Evolutionary conservation across 257 asterid genomes (phyloP).

Genomic region (Solanum rostratum): DNA sequence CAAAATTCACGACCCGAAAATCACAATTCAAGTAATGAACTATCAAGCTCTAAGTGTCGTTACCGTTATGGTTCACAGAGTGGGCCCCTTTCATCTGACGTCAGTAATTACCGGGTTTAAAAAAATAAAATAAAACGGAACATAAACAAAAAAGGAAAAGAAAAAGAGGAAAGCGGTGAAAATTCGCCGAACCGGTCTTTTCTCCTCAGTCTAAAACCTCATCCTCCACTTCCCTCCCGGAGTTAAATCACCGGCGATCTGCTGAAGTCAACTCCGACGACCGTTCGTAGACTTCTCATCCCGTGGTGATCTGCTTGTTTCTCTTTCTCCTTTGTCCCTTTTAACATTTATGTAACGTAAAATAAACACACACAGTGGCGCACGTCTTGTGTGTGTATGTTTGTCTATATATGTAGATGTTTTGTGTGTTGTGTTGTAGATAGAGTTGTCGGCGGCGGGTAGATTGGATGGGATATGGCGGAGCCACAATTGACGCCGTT

Average conservation of each 20-base stretch:
- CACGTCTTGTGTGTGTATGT: background rate
- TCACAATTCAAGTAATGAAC: too few species aligned
- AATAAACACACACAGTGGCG: background rate
- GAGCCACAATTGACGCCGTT: constrained; percentile 34
- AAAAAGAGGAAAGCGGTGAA: background rate
- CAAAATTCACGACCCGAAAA: too few species aligned
- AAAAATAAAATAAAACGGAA: background rate
- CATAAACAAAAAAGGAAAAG: background rate
- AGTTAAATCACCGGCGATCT: background rate
- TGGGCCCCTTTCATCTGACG: background rate
- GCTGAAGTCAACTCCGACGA: background rate
- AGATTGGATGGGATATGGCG: constrained; percentile 59
- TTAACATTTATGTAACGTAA: background rate
- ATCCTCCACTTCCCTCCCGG: background rate
- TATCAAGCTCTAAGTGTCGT: too few species aligned
- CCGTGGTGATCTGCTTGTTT: background rate
- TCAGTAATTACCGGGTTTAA: background rate
- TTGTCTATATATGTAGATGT: background rate
- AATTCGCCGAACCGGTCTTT: background rate
- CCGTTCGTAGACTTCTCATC: background rate
- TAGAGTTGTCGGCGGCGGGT: background rate
- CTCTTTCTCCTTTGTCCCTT: background rate
- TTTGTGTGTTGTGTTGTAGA: background rate
- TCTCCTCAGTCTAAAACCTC: background rate
- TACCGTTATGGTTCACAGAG: background rate